phyloP scores from a whole-genome alignment of 2,329 filamentous ascomycete species.

The Cytospora mali region DNA sequence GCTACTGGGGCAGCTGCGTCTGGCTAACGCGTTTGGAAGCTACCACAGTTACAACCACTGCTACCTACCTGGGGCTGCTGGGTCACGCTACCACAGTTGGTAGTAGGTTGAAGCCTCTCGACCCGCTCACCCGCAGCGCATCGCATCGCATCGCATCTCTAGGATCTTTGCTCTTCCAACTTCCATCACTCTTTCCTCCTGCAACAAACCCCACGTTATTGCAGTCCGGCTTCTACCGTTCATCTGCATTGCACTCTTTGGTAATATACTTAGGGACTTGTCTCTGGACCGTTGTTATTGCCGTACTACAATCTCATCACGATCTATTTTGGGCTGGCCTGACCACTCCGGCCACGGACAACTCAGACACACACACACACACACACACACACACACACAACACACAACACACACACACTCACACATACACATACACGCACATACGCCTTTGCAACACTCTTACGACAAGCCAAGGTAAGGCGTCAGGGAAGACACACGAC shows the following conservation, averaged over 20 bases:
- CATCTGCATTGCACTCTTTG: conserved; percentile 19
- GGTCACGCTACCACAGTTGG: neutral
- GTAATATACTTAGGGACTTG: neutral
- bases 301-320: conserved; percentile 1
- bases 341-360: conserved; percentile 29
- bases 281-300: neutral
- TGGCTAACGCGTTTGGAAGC: neutral
- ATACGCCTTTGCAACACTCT: conserved; percentile 11
- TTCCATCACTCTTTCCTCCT: conserved; percentile 36
- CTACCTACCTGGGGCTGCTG: no score
- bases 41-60: neutral
- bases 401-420: no score
- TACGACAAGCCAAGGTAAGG: conserved; percentile 13
- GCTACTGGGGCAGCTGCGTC: no score
- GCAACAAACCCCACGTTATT: conserved; percentile 39
- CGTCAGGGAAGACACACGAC: conserved; percentile 8
- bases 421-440: no score
- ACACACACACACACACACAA: no score
- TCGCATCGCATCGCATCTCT: conserved; percentile 5
- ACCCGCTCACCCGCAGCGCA: conserved; percentile 11
- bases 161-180: conserved; percentile 30
- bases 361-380: conserved; percentile 33
- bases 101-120: neutral
- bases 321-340: conserved; percentile 2
- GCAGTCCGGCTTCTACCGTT: conserved; percentile 33